These are phyloP conservation scores for Cicer yamashitae DNA, from an alignment of 306 rosid genomes.

Conservation along the genomic window DNA sequence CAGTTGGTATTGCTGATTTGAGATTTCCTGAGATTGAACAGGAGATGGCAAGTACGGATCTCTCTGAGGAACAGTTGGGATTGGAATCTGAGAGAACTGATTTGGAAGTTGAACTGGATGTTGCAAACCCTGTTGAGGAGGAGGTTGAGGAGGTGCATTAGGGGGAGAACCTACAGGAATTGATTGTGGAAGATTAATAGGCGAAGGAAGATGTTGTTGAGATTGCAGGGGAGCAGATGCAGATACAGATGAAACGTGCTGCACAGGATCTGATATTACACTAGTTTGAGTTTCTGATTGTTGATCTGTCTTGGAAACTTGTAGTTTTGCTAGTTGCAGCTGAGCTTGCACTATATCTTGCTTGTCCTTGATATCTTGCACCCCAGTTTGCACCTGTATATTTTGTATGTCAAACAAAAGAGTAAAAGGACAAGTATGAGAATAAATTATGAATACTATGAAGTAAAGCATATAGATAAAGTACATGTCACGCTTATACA, in stretches of 20 bases:
- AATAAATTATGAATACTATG: conserved; percentile 13
- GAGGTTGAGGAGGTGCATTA: conserved; percentile 67
- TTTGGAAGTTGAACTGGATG: conserved; percentile 61
- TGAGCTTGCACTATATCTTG: conserved; percentile 71
- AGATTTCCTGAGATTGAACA: conserved; percentile 67
- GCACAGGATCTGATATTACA: conserved; percentile 51
- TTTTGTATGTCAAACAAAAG: conserved; percentile 41
- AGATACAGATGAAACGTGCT: conserved; percentile 57
- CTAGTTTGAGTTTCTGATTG: conserved; percentile 52
- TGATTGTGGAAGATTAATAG: conserved; percentile 56
- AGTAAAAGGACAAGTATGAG: conserved; percentile 32
- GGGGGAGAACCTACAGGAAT: conserved; percentile 61
- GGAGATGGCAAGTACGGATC: conserved; percentile 69
- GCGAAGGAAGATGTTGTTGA: conserved; percentile 62
- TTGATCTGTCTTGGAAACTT: conserved; percentile 59
- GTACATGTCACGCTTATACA: neutral
- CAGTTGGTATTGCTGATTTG: conserved; percentile 70
- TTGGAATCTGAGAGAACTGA: conserved; percentile 72
- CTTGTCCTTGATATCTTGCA: conserved; percentile 69
- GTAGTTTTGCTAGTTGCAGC: conserved; percentile 66
- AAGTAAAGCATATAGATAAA: conserved; percentile 8
- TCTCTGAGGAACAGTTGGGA: conserved; percentile 63
- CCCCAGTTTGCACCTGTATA: conserved; percentile 83
- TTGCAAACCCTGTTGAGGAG: conserved; percentile 60
- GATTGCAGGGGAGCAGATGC: conserved; percentile 71